These are phyloP conservation scores for Eucalyptus sideroxylon DNA, from an alignment of 345 rosid genomes.

Conservation along the genomic window DNA sequence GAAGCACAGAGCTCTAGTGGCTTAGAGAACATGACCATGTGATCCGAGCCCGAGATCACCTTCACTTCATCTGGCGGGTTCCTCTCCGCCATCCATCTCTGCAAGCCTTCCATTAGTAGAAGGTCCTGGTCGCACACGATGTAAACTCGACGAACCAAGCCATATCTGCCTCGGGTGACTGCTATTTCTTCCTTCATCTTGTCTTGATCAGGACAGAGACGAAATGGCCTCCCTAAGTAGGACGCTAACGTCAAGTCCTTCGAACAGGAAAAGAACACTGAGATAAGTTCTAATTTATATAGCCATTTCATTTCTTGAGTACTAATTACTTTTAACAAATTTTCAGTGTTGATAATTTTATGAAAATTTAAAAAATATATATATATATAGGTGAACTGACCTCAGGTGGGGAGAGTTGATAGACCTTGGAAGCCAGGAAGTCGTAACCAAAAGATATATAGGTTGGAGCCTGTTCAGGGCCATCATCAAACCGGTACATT, in stretches of 20 bases:
- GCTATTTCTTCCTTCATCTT: not conserved
- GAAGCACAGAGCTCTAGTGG: constrained; percentile 10
- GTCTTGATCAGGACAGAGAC: not conserved
- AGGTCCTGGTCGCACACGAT: constrained; percentile 14
- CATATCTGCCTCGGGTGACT: constrained; percentile 6
- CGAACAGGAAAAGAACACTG: not conserved
- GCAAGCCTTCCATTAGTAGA: not conserved
- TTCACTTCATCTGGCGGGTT: constrained; percentile 10
- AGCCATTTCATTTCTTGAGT: not conserved
- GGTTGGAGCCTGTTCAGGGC: constrained; percentile 8
- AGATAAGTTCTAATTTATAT: not conserved
- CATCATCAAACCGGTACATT: not conserved
- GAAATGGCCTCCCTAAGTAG: constrained; percentile 4
- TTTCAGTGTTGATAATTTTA: not conserved
- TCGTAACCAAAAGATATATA: not conserved
- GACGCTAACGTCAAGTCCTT: constrained; percentile 22
- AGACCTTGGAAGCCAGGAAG: constrained; percentile 3
- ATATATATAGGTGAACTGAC: not conserved
- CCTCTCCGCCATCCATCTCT: constrained; percentile 20
- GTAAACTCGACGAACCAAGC: constrained; percentile 6
- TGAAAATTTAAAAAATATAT: too few relatives aligned
- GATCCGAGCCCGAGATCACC: constrained; percentile 22
- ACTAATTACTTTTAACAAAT: not conserved
- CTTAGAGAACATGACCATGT: constrained; percentile 29
- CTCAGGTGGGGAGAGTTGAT: constrained; percentile 30